Conservation (phyloP, 164 flowering plant genomes). For the Cinnamomum chago region DNA sequence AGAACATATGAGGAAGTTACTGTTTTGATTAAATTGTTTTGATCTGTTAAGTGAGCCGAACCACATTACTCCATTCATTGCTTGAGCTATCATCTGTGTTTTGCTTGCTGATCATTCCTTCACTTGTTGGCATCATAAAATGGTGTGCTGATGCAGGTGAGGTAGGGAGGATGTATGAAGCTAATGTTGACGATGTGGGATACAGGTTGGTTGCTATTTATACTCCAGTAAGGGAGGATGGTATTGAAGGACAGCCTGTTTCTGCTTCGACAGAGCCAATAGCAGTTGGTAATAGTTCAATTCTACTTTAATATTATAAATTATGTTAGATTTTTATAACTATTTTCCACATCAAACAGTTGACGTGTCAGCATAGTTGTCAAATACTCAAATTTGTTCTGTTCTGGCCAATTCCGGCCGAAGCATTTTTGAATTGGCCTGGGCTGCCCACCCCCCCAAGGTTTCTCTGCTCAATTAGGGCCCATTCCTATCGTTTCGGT, state of each 20-base stretch:
- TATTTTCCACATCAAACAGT: too few species aligned
- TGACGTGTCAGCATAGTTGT: too few species aligned
- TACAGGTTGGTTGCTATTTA: slow-evolving; percentile 87
- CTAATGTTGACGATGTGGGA: slow-evolving; percentile 98
- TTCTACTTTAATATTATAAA: not conserved
- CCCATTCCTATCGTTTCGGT: too few species aligned
- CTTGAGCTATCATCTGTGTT: not conserved
- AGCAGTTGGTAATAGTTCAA: slow-evolving; percentile 59
- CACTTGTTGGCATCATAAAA: slow-evolving; percentile 1
- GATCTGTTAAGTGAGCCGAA: too few species aligned
- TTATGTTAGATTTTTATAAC: too few species aligned
- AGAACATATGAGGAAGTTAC: too few species aligned
- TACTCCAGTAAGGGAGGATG: slow-evolving; percentile 94
- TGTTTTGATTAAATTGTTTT: too few species aligned
- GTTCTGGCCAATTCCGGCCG: too few species aligned
- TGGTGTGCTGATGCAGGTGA: slow-evolving; percentile 57
- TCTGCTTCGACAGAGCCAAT: slow-evolving; percentile 97
- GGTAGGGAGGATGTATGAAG: slow-evolving; percentile 91
- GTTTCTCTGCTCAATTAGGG: too few species aligned
- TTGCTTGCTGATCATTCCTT: not conserved
- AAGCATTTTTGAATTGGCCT: too few species aligned
- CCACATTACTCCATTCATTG: not conserved
- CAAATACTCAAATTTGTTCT: too few species aligned
- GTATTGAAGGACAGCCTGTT: slow-evolving; percentile 89
- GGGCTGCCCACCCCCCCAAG: too few species aligned